These are phyloP conservation scores for Ustilago xerochloae DNA, from an alignment of 1,284 basidiomycete genomes.

Conservation along the genomic window DNA sequence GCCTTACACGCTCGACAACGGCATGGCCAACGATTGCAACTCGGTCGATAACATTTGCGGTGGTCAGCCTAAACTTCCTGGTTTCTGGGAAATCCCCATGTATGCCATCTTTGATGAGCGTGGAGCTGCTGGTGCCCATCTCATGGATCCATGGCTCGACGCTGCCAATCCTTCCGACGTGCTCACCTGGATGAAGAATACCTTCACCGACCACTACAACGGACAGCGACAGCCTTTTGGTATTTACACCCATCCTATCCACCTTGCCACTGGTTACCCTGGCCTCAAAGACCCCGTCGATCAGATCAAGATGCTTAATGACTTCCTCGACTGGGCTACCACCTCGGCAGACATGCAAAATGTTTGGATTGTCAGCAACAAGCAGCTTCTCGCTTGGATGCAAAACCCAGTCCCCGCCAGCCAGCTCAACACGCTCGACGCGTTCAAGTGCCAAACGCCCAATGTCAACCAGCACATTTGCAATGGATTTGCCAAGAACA, in stretches of 20 bases:
- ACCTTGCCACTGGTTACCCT: slow-evolving; percentile 74
- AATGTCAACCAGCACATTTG: slow-evolving; percentile 54
- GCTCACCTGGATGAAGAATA: slow-evolving; percentile 78
- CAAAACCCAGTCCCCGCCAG: slow-evolving; percentile 74
- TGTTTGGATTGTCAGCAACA: slow-evolving; percentile 80
- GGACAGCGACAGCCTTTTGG: slow-evolving; percentile 82
- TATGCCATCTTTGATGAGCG: slow-evolving; percentile 54
- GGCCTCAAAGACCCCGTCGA: slow-evolving; percentile 46
- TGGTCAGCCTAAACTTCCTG: slow-evolving; percentile 79
- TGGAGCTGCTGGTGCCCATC: slow-evolving; percentile 68
- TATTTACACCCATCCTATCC: slow-evolving; percentile 83
- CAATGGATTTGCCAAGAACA: slow-evolving; percentile 57
- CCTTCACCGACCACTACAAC: slow-evolving; percentile 75
- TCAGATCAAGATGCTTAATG: slow-evolving; percentile 74
- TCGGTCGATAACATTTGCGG: slow-evolving; percentile 74
- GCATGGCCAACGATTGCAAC: slow-evolving; percentile 82
- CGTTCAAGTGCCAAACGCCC: slow-evolving; percentile 61
- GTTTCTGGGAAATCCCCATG: slow-evolving; percentile 69
- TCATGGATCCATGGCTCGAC: slow-evolving; percentile 85
- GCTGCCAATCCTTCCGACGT: slow-evolving; percentile 69
- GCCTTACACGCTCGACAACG: slow-evolving; percentile 72
- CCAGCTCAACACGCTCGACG: slow-evolving; percentile 62
- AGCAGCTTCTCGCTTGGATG: slow-evolving; percentile 81
- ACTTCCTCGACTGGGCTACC: slow-evolving; percentile 81
- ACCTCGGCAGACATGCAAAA: slow-evolving; percentile 70